A percentile compares a stretch with the other conserved stretches of the same genome.
These are phyloP conservation scores for Knoxdaviesia capensis DNA, from an alignment of 2,329 filamentous ascomycete genomes.

Conservation along the genomic window DNA sequence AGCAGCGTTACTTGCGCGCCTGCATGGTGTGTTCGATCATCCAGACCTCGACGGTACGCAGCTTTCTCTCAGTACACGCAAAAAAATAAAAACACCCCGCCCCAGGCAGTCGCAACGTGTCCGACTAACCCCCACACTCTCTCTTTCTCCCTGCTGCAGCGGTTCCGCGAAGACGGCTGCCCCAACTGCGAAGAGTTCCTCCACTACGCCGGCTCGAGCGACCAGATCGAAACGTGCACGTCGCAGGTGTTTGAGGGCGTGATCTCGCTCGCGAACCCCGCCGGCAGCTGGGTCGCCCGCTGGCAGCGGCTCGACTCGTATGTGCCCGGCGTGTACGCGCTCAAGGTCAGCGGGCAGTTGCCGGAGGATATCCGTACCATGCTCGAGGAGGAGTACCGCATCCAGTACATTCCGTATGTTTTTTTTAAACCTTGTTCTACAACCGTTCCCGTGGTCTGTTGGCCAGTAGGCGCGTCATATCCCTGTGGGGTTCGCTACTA, in stretches of 20 bases:
- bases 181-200: constrained; percentile 95
- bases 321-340: constrained; percentile 76
- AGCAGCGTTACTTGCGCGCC: constrained; percentile 75
- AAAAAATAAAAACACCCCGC: not conserved
- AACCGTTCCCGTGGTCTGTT: not conserved
- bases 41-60: constrained; percentile 51
- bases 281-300: constrained; percentile 80
- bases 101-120: not conserved
- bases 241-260: constrained; percentile 91
- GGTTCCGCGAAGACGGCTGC: constrained; percentile 74
- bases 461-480: too few relatives aligned
- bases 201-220: constrained; percentile 56
- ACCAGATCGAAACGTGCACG: constrained; percentile 80
- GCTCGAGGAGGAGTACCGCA: constrained; percentile 41
- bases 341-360: constrained; percentile 74
- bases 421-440: constrained; percentile 24
- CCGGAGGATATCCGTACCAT: constrained; percentile 42
- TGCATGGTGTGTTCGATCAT: constrained; percentile 99
- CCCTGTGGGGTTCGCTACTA: not conserved
- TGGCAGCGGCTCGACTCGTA: constrained; percentile 87
- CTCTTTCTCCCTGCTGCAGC: constrained; percentile 23
- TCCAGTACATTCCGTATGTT: constrained; percentile 46
- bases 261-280: constrained; percentile 68
- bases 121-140: not conserved
- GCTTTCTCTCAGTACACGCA: constrained; percentile 1